Conservation (phyloP, 2,329 filamentous ascomycete genomes). For the Akanthomyces uredinophilus region DNA sequence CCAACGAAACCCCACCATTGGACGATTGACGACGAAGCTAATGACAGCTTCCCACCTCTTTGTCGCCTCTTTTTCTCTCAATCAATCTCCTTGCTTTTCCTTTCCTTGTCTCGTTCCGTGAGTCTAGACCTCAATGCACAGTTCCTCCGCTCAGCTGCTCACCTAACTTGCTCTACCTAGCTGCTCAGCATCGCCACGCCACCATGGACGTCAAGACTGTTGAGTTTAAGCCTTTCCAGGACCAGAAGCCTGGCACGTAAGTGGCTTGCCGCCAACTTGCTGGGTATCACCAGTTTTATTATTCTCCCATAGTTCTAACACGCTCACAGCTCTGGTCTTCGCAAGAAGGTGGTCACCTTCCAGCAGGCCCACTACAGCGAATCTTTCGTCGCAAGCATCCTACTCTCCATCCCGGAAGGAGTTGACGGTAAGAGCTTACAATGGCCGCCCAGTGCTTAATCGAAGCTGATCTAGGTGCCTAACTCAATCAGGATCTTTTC, state of each 20-base stretch:
- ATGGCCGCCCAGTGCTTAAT: constrained; percentile 1
- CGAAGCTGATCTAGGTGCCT: constrained; percentile 19
- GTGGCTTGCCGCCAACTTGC: constrained; percentile 38
- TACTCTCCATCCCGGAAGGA: constrained; percentile 94
- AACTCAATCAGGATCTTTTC: constrained; percentile 55
- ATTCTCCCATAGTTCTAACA: constrained; percentile 5
- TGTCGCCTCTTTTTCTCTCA: constrained; percentile 17
- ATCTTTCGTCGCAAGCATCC: constrained; percentile 87
- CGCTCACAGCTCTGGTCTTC: constrained; percentile 76
- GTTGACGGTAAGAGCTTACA: constrained; percentile 54
- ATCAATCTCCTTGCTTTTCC: constrained; percentile 17
- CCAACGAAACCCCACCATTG: constrained; percentile 13
- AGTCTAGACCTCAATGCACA: background rate
- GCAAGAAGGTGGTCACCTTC: constrained; percentile 98
- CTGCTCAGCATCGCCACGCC: constrained; percentile 19
- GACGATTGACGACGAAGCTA: constrained; percentile 10
- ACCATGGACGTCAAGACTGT: constrained; percentile 73
- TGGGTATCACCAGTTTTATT: background rate
- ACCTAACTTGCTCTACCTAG: background rate
- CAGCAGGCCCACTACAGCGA: constrained; percentile 94
- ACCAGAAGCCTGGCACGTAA: constrained; percentile 99
- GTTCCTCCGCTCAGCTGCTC: background rate
- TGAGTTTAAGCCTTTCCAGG: constrained; percentile 76
- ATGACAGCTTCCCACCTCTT: constrained; percentile 11
- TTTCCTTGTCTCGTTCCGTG: constrained; percentile 5